Evolutionary conservation across 2,329 filamentous ascomycete species (phyloP), one percentile per base, ranked within the genome.

Genomic region (Talaromyces albobiverticillius): DNA sequence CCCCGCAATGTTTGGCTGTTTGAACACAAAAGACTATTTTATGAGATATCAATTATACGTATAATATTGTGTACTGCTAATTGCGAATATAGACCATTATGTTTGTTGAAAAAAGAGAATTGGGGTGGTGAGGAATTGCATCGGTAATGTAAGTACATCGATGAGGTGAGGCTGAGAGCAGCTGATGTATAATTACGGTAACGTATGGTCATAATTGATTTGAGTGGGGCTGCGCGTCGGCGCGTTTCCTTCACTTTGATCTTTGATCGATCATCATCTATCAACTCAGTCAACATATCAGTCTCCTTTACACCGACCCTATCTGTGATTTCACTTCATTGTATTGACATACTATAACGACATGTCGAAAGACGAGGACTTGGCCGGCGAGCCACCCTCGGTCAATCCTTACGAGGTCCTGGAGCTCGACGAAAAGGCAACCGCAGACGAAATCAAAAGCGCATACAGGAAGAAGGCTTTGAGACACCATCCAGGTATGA

Each of bases 391-490:
- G 34, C 86, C 83, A 1, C 88, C 88, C 41, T 78, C 89, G 62
- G 80, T 85, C 64, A 72, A 85, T 62, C 93, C 94, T 0, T 99
- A 99, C 67, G 82, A 86, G 63, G 83, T 93, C 51, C 84, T 99
- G 8, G 82, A 79, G 20, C 71, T 99, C 38, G 80, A 86, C 34
- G 83, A 83, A 57, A 77, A 82, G 50, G 91, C 91, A 13, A 89
- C 88, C 0, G 75, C 84, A 38, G 85, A 90, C 58, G 83, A 96
- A 64, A 82, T 99, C 75, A 96, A 95, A 70, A 85, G 84, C 16
- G 90, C 93, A 16, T 99, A 99, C 76, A 88, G 90, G 67, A 96
- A 95, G 70, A 84, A 88, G 48, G 94, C 94, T 3, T 79, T 99
- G 56, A 91, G 85, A 70, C 83, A 92, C 63, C 94, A 99, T 65